Evolutionary conservation across 192 early-diverging fungal species (phyloP), one percentile per base, ranked within the genome.

Genomic region (Coemansia sp.): DNA sequence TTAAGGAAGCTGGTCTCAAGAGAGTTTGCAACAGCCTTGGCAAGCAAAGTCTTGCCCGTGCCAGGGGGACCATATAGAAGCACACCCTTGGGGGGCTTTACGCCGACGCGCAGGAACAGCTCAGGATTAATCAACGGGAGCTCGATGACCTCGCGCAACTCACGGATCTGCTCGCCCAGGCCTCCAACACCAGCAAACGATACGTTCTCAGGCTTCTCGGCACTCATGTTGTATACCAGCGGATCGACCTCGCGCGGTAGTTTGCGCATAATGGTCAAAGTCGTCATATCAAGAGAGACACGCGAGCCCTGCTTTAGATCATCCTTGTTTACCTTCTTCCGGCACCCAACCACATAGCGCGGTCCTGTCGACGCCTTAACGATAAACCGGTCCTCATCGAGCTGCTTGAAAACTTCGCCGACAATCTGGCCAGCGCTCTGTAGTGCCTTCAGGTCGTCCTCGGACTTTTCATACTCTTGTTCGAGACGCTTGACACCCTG

Each of bases 371-470:
- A 92, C 17, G 92, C 87, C 81, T 99, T 99, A 44, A 99, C 96
- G 58, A 99, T 97, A 64, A 93, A 99, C 78, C 91, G 83, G 53
- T 99, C 95, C 49, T 91, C 93, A 61, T 96, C 94, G 62, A 98
- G 77, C 80, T 99, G 95, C 71, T 97, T 98, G 55, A 99, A 81
- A 15, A 99, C 93, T 68, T 98, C 95, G 46, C 94, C 97, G 61
- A 99, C 93, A 53, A 98, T 95, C 72, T 99, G 97, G 4, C 97
- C 97, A n/a, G 98, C 93, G 73, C 91, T 94, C 77, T 99, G 97
- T 33, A 99, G 74, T 0, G 97, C 95, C 69, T 97, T 98, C 56
- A 99, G 85, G 73, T 99, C 95, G 61, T 97, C 89, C 76, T 99
- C 97, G 14, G 93, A 90, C 65, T 98, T 99, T 57, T 94, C 86